phyloP scores from a whole-genome alignment of 495 filamentous ascomycete genomes.

The Lasiosphaeria miniovina region DNA sequence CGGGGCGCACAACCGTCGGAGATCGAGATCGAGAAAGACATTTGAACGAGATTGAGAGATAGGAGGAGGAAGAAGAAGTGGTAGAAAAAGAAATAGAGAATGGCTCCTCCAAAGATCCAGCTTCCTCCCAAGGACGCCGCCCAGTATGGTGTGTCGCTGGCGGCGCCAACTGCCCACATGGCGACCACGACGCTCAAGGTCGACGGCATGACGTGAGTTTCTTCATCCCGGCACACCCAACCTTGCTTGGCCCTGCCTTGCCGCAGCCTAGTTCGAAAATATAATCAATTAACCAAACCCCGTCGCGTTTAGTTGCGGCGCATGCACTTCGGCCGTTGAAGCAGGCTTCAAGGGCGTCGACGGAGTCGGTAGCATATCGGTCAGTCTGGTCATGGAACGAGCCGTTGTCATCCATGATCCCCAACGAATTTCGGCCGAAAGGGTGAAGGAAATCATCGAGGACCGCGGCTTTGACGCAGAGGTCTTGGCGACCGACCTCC shows the following conservation, averaged over 20 bases:
- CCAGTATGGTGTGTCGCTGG: conserved; percentile 21
- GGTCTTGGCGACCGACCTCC: conserved; percentile 76
- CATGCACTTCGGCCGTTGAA: conserved; percentile 87
- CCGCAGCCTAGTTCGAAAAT: not conserved
- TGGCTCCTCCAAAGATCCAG: conserved; percentile 48
- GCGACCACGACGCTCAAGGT: conserved; percentile 89
- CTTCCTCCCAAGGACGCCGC: conserved; percentile 39
- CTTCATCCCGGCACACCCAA: not conserved
- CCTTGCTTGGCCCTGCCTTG: not conserved
- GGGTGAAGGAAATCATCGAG: conserved; percentile 81
- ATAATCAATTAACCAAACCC: not conserved
- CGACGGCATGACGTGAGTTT: conserved; percentile 77
- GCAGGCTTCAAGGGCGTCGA: conserved; percentile 74
- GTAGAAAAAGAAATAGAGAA: conserved; percentile 15
- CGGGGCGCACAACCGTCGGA: too few relatives aligned
- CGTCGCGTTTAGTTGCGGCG: conserved; percentile 52
- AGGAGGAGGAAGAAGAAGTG: too few relatives aligned
- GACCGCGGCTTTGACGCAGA: conserved; percentile 94
- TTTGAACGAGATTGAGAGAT: too few relatives aligned
- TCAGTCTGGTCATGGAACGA: conserved; percentile 88
- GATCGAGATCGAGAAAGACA: too few relatives aligned
- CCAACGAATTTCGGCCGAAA: conserved; percentile 63
- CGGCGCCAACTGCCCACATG: conserved; percentile 55
- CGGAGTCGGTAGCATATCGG: conserved; percentile 77
- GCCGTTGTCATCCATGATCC: conserved; percentile 90